phyloP scores from a whole-genome alignment of 2,329 filamentous ascomycete genomes.

The Paecilomyces sp. region DNA sequence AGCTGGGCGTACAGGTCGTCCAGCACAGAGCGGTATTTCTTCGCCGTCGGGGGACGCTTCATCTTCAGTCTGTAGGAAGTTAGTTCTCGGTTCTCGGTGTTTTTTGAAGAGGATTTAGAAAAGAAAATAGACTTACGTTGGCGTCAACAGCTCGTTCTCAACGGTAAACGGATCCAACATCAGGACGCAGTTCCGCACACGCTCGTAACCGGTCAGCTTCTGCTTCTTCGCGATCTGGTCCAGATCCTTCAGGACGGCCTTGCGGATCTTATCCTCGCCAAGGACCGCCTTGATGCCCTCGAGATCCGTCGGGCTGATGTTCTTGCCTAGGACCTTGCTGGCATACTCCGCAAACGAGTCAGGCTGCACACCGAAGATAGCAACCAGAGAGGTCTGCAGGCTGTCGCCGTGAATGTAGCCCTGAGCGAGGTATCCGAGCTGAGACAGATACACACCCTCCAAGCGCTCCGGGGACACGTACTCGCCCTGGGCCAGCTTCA shows the following conservation, averaged over 20 bases:
- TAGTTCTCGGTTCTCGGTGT: slow-evolving; percentile 5
- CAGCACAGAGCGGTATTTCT: slow-evolving; percentile 51
- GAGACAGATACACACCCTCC: slow-evolving; percentile 87
- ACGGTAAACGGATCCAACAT: slow-evolving; percentile 86
- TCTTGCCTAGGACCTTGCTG: slow-evolving; percentile 64
- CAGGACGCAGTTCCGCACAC: slow-evolving; percentile 65
- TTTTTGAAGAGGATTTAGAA: neutral
- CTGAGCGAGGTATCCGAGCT: slow-evolving; percentile 67
- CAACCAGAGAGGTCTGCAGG: slow-evolving; percentile 73
- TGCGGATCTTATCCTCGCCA: slow-evolving; percentile 62
- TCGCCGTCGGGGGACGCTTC: slow-evolving; percentile 62
- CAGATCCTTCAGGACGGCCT: slow-evolving; percentile 70
- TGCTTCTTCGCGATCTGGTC: slow-evolving; percentile 70
- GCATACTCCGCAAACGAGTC: slow-evolving; percentile 76
- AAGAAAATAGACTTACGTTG: slow-evolving; percentile 33
- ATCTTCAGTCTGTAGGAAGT: slow-evolving; percentile 54
- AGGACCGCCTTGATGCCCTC: slow-evolving; percentile 61
- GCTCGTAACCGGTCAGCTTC: slow-evolving; percentile 90
- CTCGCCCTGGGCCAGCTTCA: slow-evolving; percentile 95
- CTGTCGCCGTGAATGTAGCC: slow-evolving; percentile 90
- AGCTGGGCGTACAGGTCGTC: slow-evolving; percentile 57
- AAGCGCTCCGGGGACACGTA: slow-evolving; percentile 97
- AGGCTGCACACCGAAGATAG: slow-evolving; percentile 80
- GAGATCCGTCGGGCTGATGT: slow-evolving; percentile 57
- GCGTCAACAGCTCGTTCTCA: slow-evolving; percentile 71